Evolutionary conservation across 2,329 filamentous ascomycete species (phyloP).

Genomic region (Beauveria sp.): DNA sequence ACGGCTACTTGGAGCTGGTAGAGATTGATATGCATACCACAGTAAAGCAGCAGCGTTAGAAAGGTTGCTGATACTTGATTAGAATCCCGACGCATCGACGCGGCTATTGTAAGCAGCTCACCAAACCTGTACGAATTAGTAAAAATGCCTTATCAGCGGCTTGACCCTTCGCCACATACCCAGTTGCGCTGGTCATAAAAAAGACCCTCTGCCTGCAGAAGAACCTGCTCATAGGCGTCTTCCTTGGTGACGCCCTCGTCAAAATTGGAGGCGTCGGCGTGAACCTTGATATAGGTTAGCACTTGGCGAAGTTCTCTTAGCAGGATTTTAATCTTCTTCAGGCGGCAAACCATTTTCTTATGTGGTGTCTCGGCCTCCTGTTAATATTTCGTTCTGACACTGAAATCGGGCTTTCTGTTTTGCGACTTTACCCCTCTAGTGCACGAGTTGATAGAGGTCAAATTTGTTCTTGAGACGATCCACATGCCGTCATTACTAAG

Average conservation of each 20-base stretch:
- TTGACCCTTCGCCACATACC: slow-evolving; percentile 40
- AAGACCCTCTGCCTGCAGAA: slow-evolving; percentile 61
- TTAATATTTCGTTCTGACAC: background rate
- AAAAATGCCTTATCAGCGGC: background rate
- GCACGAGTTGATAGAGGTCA: background rate
- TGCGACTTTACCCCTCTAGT: background rate
- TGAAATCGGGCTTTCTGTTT: background rate
- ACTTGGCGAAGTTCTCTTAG: background rate
- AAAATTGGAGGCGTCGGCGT: slow-evolving; percentile 75
- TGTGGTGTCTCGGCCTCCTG: background rate
- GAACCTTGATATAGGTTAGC: slow-evolving; percentile 43
- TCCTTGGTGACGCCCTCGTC: slow-evolving; percentile 57
- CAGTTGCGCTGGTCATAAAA: slow-evolving; percentile 71
- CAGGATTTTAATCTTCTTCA: background rate
- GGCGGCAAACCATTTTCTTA: slow-evolving; percentile 6
- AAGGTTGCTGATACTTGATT: slow-evolving; percentile 53
- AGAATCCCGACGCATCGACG: background rate
- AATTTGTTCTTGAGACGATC: slow-evolving; percentile 6
- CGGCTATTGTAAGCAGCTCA: slow-evolving; percentile 10
- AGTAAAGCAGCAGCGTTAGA: slow-evolving; percentile 68
- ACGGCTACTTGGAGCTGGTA: slow-evolving; percentile 54
- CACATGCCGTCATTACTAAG: slow-evolving; percentile 10
- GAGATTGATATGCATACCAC: slow-evolving; percentile 72
- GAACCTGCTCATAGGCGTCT: slow-evolving; percentile 66
- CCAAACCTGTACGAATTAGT: slow-evolving; percentile 16